Evolutionary conservation across 2,329 filamentous ascomycete species (phyloP).

Genomic region (Penicillium sp.): DNA sequence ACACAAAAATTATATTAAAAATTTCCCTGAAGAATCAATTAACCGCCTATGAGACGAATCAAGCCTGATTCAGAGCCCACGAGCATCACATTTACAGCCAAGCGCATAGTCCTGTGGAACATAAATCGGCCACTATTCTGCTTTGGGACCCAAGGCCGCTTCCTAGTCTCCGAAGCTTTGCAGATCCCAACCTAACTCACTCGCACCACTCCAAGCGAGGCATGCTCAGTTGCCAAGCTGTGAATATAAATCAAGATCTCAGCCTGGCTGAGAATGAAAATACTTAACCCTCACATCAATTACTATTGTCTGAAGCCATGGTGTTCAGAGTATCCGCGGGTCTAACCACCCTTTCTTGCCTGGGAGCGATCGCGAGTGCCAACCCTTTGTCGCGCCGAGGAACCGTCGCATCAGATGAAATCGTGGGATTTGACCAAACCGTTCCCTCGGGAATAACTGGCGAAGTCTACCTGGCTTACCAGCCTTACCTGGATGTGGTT

Average conservation of each 20-base stretch:
- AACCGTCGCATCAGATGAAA: constrained; percentile 46
- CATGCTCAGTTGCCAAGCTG: background rate
- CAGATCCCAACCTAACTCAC: constrained; percentile 1
- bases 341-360: background rate
- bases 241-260: background rate
- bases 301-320: background rate
- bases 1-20: background rate
- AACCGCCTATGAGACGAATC: constrained; percentile 3
- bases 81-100: constrained; percentile 1
- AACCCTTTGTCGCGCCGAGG: constrained; percentile 32
- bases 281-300: background rate
- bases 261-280: background rate
- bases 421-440: constrained; percentile 57
- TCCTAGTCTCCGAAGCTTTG: constrained; percentile 5
- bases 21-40: background rate
- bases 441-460: constrained; percentile 53
- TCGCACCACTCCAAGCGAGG: background rate
- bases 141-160: constrained; percentile 9
- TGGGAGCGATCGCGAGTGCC: background rate
- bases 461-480: constrained; percentile 55
- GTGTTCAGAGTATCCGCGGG: background rate
- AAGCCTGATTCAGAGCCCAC: constrained; percentile 4
- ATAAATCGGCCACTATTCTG: constrained; percentile 2
- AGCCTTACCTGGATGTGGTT: constrained; percentile 57
- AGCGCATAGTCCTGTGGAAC: background rate